Evolutionary conservation across 2,329 filamentous ascomycete species (phyloP), one percentile per base, ranked within the genome.

Genomic region (Colletotrichum orchidophilum): DNA sequence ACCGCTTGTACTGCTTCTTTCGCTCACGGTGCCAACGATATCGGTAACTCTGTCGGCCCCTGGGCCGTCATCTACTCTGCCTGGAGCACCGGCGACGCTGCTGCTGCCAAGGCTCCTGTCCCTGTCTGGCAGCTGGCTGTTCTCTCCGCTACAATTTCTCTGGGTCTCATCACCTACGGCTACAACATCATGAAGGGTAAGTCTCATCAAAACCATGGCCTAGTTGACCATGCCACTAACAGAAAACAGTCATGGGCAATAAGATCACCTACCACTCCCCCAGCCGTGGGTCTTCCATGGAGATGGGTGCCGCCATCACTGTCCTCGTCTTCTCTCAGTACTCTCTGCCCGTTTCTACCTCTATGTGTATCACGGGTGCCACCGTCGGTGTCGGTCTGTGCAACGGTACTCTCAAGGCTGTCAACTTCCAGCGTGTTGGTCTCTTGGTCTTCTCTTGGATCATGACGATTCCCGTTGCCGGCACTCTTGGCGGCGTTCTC

Each of bases 111-210:
- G 82, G 88, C 90, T 3, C 80, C 87, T 0, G 93, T 95, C 0
- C 91, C 91, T 3, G 77, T 93, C 55, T 96, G 93, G 93, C 92
- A 94, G 81, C 87, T 95, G 65, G 93, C 91, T 61, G 91, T 95
- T 21, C 83, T 93, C 13, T 86, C 90, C 29, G 79, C 85, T 1
- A 89, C 85, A 49, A 91, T 94, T 77, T 93, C 87, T 57, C 73
- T 91, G 52, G 93, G 92, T 75, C 86, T 94, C 68, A 85, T 91
- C 77, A 94, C 92, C 15, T 94, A 94, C 76, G 93, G 92, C 11
- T 94, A 94, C 84, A 94, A 94, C 85, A 94, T 94, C 83, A 94
- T 94, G 92, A 94, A 93, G 84, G 90, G 88, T 90, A 82, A 80
- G 86, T 74, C 24, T 1, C 29, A 2, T 5, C 26, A 8, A 18